A percentile compares a stretch with the other conserved stretches of the same genome.
phyloP scores from a whole-genome alignment of 192 early-diverging fungal genomes.

The Mortierella hygrophila region DNA sequence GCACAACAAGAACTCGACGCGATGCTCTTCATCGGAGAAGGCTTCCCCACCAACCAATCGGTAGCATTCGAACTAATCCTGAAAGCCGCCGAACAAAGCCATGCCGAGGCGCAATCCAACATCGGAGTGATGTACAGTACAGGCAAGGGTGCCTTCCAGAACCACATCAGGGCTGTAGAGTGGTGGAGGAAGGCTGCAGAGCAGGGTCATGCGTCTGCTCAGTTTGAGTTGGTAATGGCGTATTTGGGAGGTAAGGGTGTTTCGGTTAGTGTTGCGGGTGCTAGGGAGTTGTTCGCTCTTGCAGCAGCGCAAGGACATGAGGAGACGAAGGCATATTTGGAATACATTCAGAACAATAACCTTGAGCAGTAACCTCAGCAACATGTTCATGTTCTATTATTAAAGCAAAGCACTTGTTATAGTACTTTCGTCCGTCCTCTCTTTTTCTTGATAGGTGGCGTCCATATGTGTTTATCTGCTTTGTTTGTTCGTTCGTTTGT shows the following conservation, averaged over 20 bases:
- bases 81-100: neutral
- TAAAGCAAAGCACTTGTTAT: too few relatives aligned
- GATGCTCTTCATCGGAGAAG: neutral
- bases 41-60: neutral
- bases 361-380: neutral
- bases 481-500: too few relatives aligned
- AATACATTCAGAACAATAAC: neutral
- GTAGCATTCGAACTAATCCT: neutral
- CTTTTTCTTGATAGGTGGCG: too few relatives aligned
- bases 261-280: neutral
- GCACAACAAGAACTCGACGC: neutral
- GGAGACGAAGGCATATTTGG: neutral
- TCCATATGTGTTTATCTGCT: too few relatives aligned
- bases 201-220: neutral
- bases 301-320: neutral
- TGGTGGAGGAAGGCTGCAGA: neutral
- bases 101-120: neutral
- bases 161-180: neutral
- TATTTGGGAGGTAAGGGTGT: neutral
- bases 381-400: too few relatives aligned
- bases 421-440: too few relatives aligned
- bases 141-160: neutral
- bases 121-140: neutral
- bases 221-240: neutral
- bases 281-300: neutral